Percentiles rank a stretch among this genome's conserved stretches.
These are phyloP conservation scores for Tuber indicum DNA, from an alignment of 495 filamentous ascomycete species.

Conservation along the genomic window DNA sequence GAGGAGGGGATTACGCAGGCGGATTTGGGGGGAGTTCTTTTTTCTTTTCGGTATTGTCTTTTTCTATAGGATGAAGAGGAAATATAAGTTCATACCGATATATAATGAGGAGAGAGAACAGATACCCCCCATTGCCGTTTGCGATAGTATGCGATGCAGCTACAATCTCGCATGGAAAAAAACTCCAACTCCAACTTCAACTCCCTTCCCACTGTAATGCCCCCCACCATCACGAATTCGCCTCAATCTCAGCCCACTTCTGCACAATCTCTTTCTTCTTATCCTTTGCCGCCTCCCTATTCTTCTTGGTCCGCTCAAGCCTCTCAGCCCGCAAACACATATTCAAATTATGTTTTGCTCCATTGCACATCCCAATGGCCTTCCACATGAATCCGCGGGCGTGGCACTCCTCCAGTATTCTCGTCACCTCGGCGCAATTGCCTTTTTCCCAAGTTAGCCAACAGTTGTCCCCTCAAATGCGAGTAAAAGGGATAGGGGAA, in stretches of 20 bases:
- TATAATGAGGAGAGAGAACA: neutral
- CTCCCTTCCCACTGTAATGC: neutral
- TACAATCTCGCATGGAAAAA: conserved; percentile 11
- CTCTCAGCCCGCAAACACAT: conserved; percentile 74
- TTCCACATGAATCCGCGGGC: conserved; percentile 85
- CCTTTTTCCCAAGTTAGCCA: conserved; percentile 5
- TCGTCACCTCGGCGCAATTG: conserved; percentile 90
- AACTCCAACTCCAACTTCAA: neutral
- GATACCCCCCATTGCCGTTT: neutral
- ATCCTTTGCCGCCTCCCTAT: conserved; percentile 63
- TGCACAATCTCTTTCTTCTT: conserved; percentile 63
- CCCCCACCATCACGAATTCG: conserved; percentile 51
- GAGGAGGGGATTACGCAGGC: neutral
- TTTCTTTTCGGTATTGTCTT: neutral
- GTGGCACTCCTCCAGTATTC: conserved; percentile 89
- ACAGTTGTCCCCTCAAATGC: neutral
- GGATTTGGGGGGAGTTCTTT: neutral
- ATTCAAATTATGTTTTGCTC: conserved; percentile 71
- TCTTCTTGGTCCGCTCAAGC: conserved; percentile 63
- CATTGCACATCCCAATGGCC: conserved; percentile 80
- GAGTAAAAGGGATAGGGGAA: conserved; percentile 29
- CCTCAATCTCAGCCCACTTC: conserved; percentile 78
- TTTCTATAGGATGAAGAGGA: neutral
- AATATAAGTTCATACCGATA: neutral
- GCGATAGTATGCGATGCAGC: neutral